Conservation (phyloP, 192 early-diverging fungal genomes). For the Coemansia sp. region DNA sequence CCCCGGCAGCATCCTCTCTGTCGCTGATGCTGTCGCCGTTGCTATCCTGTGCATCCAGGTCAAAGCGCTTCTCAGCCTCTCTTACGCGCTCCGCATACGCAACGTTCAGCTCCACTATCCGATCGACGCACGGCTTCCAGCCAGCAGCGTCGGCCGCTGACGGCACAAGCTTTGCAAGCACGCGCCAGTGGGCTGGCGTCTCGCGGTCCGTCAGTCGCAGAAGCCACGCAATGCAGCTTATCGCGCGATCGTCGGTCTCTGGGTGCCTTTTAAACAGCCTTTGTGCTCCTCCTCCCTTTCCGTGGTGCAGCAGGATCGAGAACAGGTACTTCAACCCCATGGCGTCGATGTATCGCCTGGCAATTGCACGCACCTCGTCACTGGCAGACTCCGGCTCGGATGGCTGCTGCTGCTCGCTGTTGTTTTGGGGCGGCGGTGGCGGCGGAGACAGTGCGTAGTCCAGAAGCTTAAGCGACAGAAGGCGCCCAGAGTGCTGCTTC, state of each 20-base stretch:
- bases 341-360: conserved; percentile 77
- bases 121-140: conserved; percentile 80
- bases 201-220: conserved; percentile 66
- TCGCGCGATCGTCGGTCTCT: conserved; percentile 82
- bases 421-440: conserved; percentile 11
- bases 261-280: conserved; percentile 80
- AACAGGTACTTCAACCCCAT: conserved; percentile 86
- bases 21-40: conserved; percentile 64
- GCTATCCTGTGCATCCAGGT: conserved; percentile 17
- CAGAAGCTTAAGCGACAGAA: conserved; percentile 85
- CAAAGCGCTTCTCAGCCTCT: conserved; percentile 60
- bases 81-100: conserved; percentile 68
- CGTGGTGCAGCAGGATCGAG: conserved; percentile 77
- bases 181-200: conserved; percentile 65
- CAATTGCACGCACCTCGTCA: conserved; percentile 56
- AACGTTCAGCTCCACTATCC: conserved; percentile 75
- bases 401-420: not conserved
- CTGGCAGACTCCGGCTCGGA: not conserved
- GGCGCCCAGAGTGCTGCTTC: conserved; percentile 71
- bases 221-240: conserved; percentile 82
- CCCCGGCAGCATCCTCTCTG: conserved; percentile 60
- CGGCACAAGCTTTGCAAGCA: conserved; percentile 80
- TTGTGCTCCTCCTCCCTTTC: conserved; percentile 72
- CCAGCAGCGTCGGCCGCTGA: conserved; percentile 57
- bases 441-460: conserved; percentile 72